phyloP scores from a whole-genome alignment of 2,329 filamentous ascomycete species.

The Penicillium sp. region DNA sequence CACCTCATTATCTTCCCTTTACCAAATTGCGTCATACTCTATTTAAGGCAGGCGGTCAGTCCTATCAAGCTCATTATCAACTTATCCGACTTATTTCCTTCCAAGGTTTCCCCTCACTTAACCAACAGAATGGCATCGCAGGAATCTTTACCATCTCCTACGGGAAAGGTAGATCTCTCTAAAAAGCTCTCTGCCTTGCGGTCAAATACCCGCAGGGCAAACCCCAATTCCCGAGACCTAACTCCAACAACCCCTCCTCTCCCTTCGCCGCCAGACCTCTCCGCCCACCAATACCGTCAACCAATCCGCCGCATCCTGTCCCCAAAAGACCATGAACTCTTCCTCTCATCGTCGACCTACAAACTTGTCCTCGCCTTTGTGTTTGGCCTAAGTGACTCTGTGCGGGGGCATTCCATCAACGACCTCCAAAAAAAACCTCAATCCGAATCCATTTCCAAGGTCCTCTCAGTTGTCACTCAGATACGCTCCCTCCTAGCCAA shows the following conservation, averaged over 20 bases:
- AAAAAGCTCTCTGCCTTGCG: constrained; percentile 41
- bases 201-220: constrained; percentile 34
- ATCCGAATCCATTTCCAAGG: constrained; percentile 59
- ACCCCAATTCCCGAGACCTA: constrained; percentile 47
- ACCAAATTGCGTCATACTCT: not conserved
- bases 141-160: constrained; percentile 15
- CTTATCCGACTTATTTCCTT: constrained; percentile 6
- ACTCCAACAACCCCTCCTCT: constrained; percentile 74
- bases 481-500: constrained; percentile 64
- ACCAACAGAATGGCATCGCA: constrained; percentile 26
- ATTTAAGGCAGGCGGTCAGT: constrained; percentile 9
- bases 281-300: constrained; percentile 59
- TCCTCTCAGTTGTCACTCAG: constrained; percentile 68
- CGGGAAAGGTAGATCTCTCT: constrained; percentile 37
- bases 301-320: constrained; percentile 82
- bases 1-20: not conserved
- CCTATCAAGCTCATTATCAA: not conserved
- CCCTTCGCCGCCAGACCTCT: constrained; percentile 63
- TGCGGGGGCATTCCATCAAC: constrained; percentile 50
- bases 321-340: constrained; percentile 73
- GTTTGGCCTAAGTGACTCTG: constrained; percentile 79
- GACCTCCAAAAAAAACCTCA: constrained; percentile 37
- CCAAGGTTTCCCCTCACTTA: not conserved
- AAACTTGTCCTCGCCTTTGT: constrained; percentile 77
- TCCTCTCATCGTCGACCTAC: constrained; percentile 73